Base-by-base conservation (phyloP, 768 basidiomycete genomes). In the Leccinum incarnatum region DNA sequence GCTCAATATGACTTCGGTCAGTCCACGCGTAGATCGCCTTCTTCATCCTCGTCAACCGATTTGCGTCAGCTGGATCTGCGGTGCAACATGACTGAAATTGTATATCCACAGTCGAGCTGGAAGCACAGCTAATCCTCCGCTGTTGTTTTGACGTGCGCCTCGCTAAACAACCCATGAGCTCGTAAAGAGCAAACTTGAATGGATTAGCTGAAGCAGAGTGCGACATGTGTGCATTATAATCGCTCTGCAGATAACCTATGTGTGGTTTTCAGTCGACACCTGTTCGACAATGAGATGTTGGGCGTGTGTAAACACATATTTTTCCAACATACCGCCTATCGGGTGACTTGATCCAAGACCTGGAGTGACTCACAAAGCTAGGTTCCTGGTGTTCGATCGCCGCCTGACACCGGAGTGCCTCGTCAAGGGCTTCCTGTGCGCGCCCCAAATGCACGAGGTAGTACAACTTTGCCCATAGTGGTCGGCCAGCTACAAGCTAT, bases 61-160 rank as follows among this genome's bases (percentile, higher is more conserved):
- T 34, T 29, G 19, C 4, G 7, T 68, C 46, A 55, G 61, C 53
- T 57, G 5, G 51, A 34, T n/a, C 1, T n/a, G 17, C 65, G 21
- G 40, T 12, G 15, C 52, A 50, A 32, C 29, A 14, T 11, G 36
- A 30, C 5, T 42, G 30, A 56, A 37, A 15, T 0, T 11, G 7
- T 23, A 46, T 36, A 56, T 37, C 14, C 48, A 86, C 91, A 84
- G 97, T 89, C 81, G 12, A 98, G 81, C 75, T 99, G 95, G 78
- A 95, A 87, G 95, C 96, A 99, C 36, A 98, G 78, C 96, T 95
- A 99, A 73, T 99, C 97, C 71, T 98, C 97, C 2, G 93, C 94
- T 1, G 95, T 95, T 10, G 83, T 83, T 0, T 94, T 98, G 5
- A 98, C 65, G 84, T 89, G 50, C 94, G 82, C 56, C 91, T 80